A percentile compares a stretch with the other conserved stretches of the same genome.
Conservation (phyloP, 139 green algal species). For the Tetratostichococcus sp. region DNA sequence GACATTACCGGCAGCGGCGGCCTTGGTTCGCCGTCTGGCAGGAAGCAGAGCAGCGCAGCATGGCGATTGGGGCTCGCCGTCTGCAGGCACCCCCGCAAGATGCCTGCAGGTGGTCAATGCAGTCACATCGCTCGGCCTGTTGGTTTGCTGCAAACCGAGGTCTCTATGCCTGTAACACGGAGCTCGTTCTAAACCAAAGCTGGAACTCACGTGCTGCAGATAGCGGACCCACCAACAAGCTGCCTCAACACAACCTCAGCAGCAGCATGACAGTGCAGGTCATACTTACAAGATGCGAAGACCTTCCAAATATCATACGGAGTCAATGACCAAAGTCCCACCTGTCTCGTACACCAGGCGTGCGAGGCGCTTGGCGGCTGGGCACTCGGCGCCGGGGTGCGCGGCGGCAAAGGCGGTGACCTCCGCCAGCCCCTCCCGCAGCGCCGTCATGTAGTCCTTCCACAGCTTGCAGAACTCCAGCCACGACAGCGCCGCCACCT, state of each 20-base stretch:
- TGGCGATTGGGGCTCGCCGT: background rate
- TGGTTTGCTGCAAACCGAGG: too few relatives aligned
- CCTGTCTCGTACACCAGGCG: background rate
- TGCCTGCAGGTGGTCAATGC: too few relatives aligned
- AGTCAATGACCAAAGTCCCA: too few relatives aligned
- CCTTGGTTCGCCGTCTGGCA: background rate
- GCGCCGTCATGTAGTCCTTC: slow-evolving; percentile 1
- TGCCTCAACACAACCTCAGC: too few relatives aligned
- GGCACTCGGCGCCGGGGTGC: background rate
- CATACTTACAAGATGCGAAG: too few relatives aligned
- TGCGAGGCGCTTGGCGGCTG: background rate
- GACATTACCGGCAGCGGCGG: background rate
- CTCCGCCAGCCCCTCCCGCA: background rate
- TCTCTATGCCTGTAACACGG: too few relatives aligned
- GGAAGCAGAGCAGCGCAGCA: background rate
- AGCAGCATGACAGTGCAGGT: too few relatives aligned
- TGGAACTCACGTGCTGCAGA: too few relatives aligned
- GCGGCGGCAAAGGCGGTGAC: background rate
- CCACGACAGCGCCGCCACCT: background rate
- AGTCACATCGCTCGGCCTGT: too few relatives aligned
- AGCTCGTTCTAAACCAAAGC: too few relatives aligned
- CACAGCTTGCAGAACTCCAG: background rate
- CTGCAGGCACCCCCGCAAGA: background rate
- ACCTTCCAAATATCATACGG: too few relatives aligned
- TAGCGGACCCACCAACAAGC: too few relatives aligned